These are phyloP conservation scores for Solanum gandarillasii DNA, from an alignment of 257 asterid genomes.

Conservation along the genomic window DNA sequence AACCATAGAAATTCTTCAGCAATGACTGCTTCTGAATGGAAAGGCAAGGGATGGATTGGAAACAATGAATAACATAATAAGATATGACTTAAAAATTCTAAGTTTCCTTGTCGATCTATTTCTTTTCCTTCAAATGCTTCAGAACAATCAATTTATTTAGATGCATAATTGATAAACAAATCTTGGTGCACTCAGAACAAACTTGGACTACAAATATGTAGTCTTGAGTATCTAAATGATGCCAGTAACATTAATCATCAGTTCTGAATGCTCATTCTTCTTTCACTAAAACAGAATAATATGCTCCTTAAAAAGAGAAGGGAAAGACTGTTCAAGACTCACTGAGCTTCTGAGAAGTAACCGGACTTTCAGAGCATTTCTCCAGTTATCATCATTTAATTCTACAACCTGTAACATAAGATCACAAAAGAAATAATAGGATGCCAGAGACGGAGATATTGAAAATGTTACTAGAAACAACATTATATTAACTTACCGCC, in stretches of 20 bases:
- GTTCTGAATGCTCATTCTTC: neutral
- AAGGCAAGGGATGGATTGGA: neutral
- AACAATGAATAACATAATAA: neutral
- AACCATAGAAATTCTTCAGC: neutral
- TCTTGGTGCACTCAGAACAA: neutral
- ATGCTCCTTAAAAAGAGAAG: neutral
- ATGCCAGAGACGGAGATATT: neutral
- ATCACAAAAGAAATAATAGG: neutral
- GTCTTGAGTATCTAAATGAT: neutral
- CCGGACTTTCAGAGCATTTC: conserved; percentile 79
- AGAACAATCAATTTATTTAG: neutral
- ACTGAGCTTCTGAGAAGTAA: conserved; percentile 48
- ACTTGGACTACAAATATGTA: neutral
- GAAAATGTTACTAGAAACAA: neutral
- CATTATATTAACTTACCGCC: conserved; percentile 34
- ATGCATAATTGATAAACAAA: neutral
- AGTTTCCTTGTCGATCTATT: neutral
- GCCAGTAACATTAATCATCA: neutral
- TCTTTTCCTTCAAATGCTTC: neutral
- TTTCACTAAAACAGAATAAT: neutral
- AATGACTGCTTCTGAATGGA: neutral
- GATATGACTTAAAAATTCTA: neutral
- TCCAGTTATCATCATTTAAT: conserved; percentile 70
- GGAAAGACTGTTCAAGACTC: conserved; percentile 14
- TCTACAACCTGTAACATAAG: conserved; percentile 39